phyloP scores from a whole-genome alignment of 371 early-diverging fungal species.

The Rhizopus delemar region DNA sequence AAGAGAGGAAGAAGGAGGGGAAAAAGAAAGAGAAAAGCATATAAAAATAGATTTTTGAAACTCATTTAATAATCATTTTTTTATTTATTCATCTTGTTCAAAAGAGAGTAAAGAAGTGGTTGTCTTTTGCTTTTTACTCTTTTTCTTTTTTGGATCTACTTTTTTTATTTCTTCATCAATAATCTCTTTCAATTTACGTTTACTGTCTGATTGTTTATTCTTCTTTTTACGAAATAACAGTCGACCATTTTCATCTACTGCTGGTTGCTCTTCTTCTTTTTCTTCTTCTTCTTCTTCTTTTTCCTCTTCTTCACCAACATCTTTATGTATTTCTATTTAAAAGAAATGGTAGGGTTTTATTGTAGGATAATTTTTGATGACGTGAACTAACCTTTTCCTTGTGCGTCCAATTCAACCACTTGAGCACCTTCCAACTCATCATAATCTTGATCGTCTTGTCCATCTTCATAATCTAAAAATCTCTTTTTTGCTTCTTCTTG shows the following conservation, averaged over 20 bases:
- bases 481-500: conserved; percentile 22
- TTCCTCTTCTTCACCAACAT: conserved; percentile 18
- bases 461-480: conserved; percentile 46
- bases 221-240: conserved; percentile 37
- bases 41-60: background rate
- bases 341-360: background rate
- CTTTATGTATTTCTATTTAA: conserved; percentile 29
- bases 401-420: conserved; percentile 42
- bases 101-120: conserved; percentile 36
- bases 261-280: conserved; percentile 28
- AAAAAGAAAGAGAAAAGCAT: conserved; percentile 1
- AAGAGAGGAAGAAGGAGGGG: background rate
- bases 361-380: conserved; percentile 10
- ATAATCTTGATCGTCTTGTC: conserved; percentile 50
- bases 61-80: conserved; percentile 2
- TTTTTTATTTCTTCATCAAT: conserved; percentile 27
- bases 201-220: conserved; percentile 19
- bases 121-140: conserved; percentile 27
- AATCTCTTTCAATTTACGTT: conserved; percentile 24
- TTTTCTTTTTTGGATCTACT: conserved; percentile 30
- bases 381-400: conserved; percentile 41
- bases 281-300: conserved; percentile 23
- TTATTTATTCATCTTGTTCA: conserved; percentile 26
- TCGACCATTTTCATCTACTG: conserved; percentile 46
- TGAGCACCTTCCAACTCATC: conserved; percentile 55